These are phyloP conservation scores for Saccharomycodes ludwigii DNA, from an alignment of 805 yeast genomes.

Conservation along the genomic window DNA sequence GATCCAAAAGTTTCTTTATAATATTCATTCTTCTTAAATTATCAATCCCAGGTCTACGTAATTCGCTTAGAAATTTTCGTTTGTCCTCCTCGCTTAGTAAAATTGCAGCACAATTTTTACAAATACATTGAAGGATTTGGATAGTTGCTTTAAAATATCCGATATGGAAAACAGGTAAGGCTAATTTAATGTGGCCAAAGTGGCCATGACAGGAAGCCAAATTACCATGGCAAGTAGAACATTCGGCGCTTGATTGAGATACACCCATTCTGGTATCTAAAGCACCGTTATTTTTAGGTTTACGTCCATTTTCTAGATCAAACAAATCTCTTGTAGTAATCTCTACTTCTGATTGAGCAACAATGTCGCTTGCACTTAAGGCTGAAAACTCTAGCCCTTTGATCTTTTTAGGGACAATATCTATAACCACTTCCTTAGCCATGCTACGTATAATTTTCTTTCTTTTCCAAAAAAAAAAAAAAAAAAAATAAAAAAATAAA, in stretches of 20 bases:
- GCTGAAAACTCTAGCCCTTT: slow-evolving; percentile 88
- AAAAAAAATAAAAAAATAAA: too few species aligned
- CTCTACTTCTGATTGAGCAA: slow-evolving; percentile 90
- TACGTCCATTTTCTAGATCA: slow-evolving; percentile 79
- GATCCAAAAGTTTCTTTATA: slow-evolving; percentile 71
- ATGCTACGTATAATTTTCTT: too few species aligned
- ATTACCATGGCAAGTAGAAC: slow-evolving; percentile 85
- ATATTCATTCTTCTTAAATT: slow-evolving; percentile 86
- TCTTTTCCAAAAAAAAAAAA: too few species aligned
- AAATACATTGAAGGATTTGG: slow-evolving; percentile 76
- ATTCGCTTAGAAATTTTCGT: slow-evolving; percentile 58
- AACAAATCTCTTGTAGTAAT: slow-evolving; percentile 83
- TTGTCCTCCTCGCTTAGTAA: slow-evolving; percentile 63
- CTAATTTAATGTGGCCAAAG: slow-evolving; percentile 87
- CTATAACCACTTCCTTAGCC: slow-evolving; percentile 38
- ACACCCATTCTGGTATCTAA: slow-evolving; percentile 91
- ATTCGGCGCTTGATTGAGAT: slow-evolving; percentile 72
- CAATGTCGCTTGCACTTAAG: slow-evolving; percentile 79
- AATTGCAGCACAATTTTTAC: slow-evolving; percentile 78
- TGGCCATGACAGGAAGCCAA: slow-evolving; percentile 96
- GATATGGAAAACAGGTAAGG: slow-evolving; percentile 93
- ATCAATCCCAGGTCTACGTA: slow-evolving; percentile 72
- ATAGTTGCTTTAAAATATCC: slow-evolving; percentile 92
- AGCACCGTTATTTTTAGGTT: slow-evolving; percentile 78
- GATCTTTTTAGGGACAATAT: slow-evolving; percentile 82